Conservation (phyloP, 163 green algal species). For the Chloromonas sp. region DNA sequence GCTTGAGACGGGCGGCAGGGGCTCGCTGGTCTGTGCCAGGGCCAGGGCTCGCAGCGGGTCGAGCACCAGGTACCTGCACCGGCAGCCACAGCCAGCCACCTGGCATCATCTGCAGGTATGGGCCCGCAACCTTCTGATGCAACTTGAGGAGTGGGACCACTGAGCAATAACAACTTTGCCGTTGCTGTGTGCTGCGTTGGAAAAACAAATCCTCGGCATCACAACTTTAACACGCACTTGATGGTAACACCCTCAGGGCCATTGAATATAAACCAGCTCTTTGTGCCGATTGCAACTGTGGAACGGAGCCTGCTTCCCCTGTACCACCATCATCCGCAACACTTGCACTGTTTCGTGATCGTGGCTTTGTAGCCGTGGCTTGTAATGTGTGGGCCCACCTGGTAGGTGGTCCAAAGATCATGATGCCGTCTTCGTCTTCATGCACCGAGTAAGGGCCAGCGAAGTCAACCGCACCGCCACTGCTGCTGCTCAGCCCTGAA, state of each 20-base stretch:
- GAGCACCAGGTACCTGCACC: neutral
- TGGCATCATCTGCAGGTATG: too few species aligned
- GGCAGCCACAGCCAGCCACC: neutral
- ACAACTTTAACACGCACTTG: neutral
- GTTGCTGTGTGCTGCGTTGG: too few species aligned
- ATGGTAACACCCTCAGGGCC: constrained; percentile 11
- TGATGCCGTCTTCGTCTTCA: constrained; percentile 17
- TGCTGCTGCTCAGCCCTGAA: constrained; percentile 41
- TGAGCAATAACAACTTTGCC: too few species aligned
- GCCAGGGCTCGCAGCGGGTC: neutral
- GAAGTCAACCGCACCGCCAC: constrained; percentile 61
- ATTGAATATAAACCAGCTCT: too few species aligned
- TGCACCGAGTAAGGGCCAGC: constrained; percentile 44
- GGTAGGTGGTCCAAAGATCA: constrained; percentile 52
- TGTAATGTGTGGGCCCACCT: constrained; percentile 15
- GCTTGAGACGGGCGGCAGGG: neutral
- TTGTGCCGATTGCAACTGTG: too few species aligned
- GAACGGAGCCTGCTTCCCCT: too few species aligned
- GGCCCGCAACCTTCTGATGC: too few species aligned
- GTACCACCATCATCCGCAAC: too few species aligned
- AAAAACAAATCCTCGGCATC: too few species aligned
- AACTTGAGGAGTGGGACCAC: too few species aligned
- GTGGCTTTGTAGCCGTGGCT: too few species aligned
- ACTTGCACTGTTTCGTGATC: too few species aligned
- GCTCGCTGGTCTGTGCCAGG: constrained; percentile 16